Base-by-base conservation (phyloP, 2,329 filamentous ascomycete genomes). In the Pseudogymnoascus sp. region DNA sequence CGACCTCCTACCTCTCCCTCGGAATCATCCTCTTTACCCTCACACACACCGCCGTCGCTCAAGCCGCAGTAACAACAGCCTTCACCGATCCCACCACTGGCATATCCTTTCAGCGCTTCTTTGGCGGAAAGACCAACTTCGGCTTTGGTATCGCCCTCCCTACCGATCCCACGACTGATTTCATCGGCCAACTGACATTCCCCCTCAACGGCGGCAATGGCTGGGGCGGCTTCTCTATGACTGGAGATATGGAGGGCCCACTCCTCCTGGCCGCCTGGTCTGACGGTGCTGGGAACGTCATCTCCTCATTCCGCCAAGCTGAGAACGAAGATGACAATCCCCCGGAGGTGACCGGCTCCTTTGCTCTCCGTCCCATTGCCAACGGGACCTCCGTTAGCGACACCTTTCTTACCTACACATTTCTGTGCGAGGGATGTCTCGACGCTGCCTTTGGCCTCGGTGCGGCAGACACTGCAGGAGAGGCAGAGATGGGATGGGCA, bases 151-250 rank as follows among this genome's bases (percentile, higher is more conserved):
- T 81, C 56, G 77, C 78, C 5, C 72, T 81, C 1, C 78, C 78
- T 3, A 69, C 75, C 47, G 72, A 71, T 8, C 72, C 76, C 0
- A 73, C 66, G 11, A 75, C 68, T 50, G 77, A 78, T 63, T 79
- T 80, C 70, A 80, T 81, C 59, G 79, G 76, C 6, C 79, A 81
- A 64, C 73, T 82, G 11, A 74, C 76, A 16, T 76, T 78, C 63
- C 76, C 76, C 0, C 71, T 76, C 1, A 67, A 66, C 10, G 73
- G 75, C 53, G 76, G 77, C 2, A 74, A 72, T 2, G 79, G 79
- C 21, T 81, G 77, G 77, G 77, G 76, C 47, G 77, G 77, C n/a
- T 74, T 77, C 44, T 75, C 74, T n/a, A 68, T 81, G 14, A 76
- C 75, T 0, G 76, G 77, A 3, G 72, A 75, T 6, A 80, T 81